Evolutionary conservation across 768 basidiomycete species (phyloP), one percentile per base, ranked within the genome.

Genomic region (Hericium rajendrae): DNA sequence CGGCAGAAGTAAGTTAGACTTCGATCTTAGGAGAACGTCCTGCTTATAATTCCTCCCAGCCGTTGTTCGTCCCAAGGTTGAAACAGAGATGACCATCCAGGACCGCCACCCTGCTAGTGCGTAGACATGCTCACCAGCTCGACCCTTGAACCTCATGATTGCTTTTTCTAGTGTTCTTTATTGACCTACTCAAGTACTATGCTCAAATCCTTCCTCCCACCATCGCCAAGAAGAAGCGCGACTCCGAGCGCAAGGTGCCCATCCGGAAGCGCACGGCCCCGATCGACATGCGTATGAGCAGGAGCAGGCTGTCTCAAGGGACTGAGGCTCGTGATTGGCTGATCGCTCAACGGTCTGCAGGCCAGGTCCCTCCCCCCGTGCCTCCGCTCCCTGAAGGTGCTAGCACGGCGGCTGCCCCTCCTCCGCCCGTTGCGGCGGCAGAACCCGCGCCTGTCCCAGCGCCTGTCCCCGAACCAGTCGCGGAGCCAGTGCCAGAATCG

Each of bases 1-100:
- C 62, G 91, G 94, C 54, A 76, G 95, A 68, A 78, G 93, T 94
- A 67, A 73, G 89, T 72, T 32, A 6, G 20, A 57, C 2, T 43
- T 5, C 32, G 38, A 39, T 37, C 52, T 40, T 15, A 16, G 39
- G 53, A 9, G 24, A n/a, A 13, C 38, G 15, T 22, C 16, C 4
- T 22, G 40, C 52, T 57, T 11, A 56, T 11, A 12, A 51, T 50
- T 58, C 53, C 49, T 57, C 51, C 10, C 50, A 94, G 91, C 83
- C 28, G 79, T 97, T 50, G 73, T 95, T 37, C 77, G 93, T 26
- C 95, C 95, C 18, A 88, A 84, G 70, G 65, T 76, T 41, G 94
- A 97, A 67, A 85, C 83, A 5, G 82, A 91, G 56, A 68, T 94
- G 24, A 91, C 94, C 3, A 85, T 98, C 59, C 91, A 95, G 69